Conservation (phyloP, 1,284 basidiomycete species). For the Puccinia brachypodii region DNA sequence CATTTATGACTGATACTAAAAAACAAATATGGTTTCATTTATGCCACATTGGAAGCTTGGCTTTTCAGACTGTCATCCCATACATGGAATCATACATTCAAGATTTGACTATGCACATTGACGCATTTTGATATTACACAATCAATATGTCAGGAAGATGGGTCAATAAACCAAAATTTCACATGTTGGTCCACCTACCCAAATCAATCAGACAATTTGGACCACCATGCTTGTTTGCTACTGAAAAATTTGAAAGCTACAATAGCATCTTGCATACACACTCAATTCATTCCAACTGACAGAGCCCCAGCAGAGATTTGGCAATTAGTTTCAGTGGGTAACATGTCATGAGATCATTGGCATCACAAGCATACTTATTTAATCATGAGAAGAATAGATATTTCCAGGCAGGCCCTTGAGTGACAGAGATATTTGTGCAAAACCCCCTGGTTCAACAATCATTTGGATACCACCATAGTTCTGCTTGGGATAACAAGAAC, state of each 20-base stretch:
- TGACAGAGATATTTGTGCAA: too few species aligned
- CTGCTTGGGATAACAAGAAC: too few species aligned
- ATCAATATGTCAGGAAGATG: constrained; percentile 55
- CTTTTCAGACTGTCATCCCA: constrained; percentile 59
- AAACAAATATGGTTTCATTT: constrained; percentile 56
- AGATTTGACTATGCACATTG: constrained; percentile 52
- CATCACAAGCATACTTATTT: constrained; percentile 57
- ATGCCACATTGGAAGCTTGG: constrained; percentile 56
- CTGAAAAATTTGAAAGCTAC: constrained; percentile 4
- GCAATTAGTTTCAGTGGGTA: background rate
- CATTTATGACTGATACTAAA: constrained; percentile 51
- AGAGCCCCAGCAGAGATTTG: background rate
- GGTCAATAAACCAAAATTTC: constrained; percentile 60
- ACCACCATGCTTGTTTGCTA: background rate
- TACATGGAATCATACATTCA: constrained; percentile 56
- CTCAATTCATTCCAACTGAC: background rate
- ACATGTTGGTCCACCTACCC: constrained; percentile 52
- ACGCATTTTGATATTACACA: constrained; percentile 55
- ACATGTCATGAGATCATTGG: constrained; percentile 8
- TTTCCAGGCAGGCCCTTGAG: too few species aligned
- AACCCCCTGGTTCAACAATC: too few species aligned
- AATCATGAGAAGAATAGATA: background rate
- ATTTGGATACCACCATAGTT: too few species aligned
- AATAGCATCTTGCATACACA: background rate
- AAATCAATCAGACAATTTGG: constrained; percentile 44